Conservation (phyloP, 371 early-diverging fungal genomes). For the Apophysomyces ossiformis region DNA sequence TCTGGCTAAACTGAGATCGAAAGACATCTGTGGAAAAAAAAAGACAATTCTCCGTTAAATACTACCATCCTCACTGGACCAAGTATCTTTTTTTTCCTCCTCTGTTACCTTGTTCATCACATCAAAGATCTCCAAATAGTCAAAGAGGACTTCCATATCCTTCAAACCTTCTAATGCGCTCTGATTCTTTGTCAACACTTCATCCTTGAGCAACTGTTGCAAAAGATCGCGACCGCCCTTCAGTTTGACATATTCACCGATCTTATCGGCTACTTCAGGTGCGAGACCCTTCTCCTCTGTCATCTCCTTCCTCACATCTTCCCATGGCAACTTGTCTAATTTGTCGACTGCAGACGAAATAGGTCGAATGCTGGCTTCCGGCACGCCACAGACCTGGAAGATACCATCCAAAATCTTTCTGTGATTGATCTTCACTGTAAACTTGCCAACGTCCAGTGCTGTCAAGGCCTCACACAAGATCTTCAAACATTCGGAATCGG, state of each 20-base stretch:
- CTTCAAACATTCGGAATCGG: constrained; percentile 94
- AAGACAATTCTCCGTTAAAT: not conserved
- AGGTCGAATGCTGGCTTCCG: constrained; percentile 78
- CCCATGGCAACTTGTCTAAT: constrained; percentile 97
- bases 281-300: constrained; percentile 85
- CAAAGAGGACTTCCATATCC: constrained; percentile 87
- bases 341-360: constrained; percentile 99
- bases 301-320: constrained; percentile 93
- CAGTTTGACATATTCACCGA: constrained; percentile 85
- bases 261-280: constrained; percentile 80
- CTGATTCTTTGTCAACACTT: constrained; percentile 62
- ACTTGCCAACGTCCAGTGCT: constrained; percentile 78
- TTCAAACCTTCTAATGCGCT: constrained; percentile 87
- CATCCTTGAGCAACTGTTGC: constrained; percentile 63
- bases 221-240: constrained; percentile 82
- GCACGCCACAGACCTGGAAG: constrained; percentile 94
- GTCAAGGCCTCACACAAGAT: constrained; percentile 84
- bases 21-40: constrained; percentile 55
- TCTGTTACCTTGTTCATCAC: constrained; percentile 61
- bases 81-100: not conserved
- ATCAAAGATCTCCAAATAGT: constrained; percentile 84
- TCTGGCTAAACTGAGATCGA: constrained; percentile 96
- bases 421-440: constrained; percentile 95
- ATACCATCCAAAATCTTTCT: constrained; percentile 96
- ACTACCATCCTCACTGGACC: not conserved